Evolutionary conservation across 495 filamentous ascomycete genomes (phyloP).

Genomic region (Aspergillus nanangensis): DNA sequence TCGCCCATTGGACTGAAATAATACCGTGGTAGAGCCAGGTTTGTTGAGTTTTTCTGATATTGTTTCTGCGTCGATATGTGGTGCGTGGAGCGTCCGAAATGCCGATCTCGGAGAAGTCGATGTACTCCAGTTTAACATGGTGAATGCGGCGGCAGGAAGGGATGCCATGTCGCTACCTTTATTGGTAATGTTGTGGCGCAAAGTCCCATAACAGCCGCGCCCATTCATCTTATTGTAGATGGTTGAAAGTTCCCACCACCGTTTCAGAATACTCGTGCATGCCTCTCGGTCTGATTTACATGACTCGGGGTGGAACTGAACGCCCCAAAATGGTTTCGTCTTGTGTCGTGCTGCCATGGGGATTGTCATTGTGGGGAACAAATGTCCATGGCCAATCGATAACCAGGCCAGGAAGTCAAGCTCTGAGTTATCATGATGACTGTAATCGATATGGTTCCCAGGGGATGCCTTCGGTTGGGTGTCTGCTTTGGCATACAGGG

Average conservation of each 20-base stretch:
- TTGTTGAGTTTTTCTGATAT: slow-evolving; percentile 34
- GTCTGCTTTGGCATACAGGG: slow-evolving; percentile 60
- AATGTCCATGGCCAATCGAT: slow-evolving; percentile 13
- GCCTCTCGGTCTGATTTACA: slow-evolving; percentile 72
- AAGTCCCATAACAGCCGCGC: slow-evolving; percentile 24
- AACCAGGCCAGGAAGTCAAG: slow-evolving; percentile 38
- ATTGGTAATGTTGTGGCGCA: slow-evolving; percentile 23
- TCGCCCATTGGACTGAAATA: slow-evolving; percentile 41
- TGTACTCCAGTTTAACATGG: slow-evolving; percentile 34
- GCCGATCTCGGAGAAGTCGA: slow-evolving; percentile 24
- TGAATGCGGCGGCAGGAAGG: slow-evolving; percentile 27
- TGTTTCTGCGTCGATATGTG: slow-evolving; percentile 23
- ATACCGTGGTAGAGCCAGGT: slow-evolving; percentile 31
- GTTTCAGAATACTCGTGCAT: slow-evolving; percentile 60
- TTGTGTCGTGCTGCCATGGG: slow-evolving; percentile 74
- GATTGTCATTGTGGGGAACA: slow-evolving; percentile 34
- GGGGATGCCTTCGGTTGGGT: not conserved
- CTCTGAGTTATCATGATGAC: slow-evolving; percentile 4
- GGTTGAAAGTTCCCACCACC: slow-evolving; percentile 63
- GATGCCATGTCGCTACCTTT: slow-evolving; percentile 14
- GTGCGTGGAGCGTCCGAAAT: slow-evolving; percentile 19
- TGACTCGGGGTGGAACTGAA: slow-evolving; percentile 95
- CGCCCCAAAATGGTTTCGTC: slow-evolving; percentile 75
- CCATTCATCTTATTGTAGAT: slow-evolving; percentile 32
- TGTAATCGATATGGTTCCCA: not conserved